Evolutionary conservation across 345 rosid species (phyloP).

Genomic region (Moricandia moricandioides): DNA sequence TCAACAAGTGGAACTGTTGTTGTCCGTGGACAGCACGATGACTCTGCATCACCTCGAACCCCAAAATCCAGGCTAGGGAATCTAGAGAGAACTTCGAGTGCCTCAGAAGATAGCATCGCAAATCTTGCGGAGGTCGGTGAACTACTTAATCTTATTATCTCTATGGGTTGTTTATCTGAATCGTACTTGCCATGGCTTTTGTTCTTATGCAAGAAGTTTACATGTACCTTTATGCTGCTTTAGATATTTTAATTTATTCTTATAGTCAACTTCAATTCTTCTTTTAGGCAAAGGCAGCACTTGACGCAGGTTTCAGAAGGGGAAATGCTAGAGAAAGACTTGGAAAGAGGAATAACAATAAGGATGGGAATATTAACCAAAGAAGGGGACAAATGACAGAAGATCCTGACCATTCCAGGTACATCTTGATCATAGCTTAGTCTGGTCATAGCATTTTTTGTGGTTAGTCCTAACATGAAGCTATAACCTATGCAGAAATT

Average conservation of each 20-base stretch:
- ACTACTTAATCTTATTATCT: neutral
- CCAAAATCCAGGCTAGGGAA: conserved; percentile 82
- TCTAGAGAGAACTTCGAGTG: conserved; percentile 80
- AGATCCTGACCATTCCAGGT: conserved; percentile 77
- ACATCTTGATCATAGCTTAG: conserved; percentile 16
- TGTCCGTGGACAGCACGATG: conserved; percentile 72
- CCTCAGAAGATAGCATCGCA: conserved; percentile 81
- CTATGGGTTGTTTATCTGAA: neutral
- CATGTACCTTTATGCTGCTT: neutral
- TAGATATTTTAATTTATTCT: neutral
- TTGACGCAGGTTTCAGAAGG: conserved; percentile 65
- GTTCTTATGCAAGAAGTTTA: neutral
- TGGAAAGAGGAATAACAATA: conserved; percentile 32
- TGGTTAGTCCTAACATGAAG: conserved; percentile 22
- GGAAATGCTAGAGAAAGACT: conserved; percentile 73
- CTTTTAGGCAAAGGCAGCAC: conserved; percentile 82
- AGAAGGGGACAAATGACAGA: conserved; percentile 53
- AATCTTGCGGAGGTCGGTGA: conserved; percentile 77
- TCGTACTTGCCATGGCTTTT: neutral
- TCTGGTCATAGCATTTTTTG: neutral
- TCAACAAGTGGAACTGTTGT: conserved; percentile 91
- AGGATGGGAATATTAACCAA: conserved; percentile 50
- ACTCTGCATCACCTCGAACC: conserved; percentile 73
- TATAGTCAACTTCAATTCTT: neutral
- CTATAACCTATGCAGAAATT: conserved; percentile 43